Evolutionary conservation across 2,329 filamentous ascomycete genomes (phyloP).

Genomic region (Pseudomassariella vexata): DNA sequence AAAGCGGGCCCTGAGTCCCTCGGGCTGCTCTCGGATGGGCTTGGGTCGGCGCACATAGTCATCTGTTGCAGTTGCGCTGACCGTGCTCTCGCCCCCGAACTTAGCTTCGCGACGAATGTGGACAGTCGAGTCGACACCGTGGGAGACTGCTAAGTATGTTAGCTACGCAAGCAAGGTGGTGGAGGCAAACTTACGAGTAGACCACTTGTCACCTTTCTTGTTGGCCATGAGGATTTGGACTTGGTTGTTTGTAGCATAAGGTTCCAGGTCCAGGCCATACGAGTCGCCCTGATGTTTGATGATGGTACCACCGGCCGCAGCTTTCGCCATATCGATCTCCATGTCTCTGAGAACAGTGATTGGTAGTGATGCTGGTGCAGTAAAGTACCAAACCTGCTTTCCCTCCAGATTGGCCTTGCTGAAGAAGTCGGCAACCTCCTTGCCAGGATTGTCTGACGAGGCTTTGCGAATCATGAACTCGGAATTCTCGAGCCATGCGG

Average conservation of each 20-base stretch:
- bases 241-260: constrained; percentile 40
- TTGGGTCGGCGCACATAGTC: constrained; percentile 40
- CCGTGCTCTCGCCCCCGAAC: constrained; percentile 37
- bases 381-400: constrained; percentile 79
- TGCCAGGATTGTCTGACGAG: constrained; percentile 30
- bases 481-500: constrained; percentile 40
- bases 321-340: constrained; percentile 52
- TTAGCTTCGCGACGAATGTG: constrained; percentile 60
- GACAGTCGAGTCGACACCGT: constrained; percentile 51
- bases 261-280: constrained; percentile 54
- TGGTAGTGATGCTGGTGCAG: constrained; percentile 63
- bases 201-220: constrained; percentile 47
- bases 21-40: constrained; percentile 57
- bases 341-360: constrained; percentile 61
- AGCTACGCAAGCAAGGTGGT: constrained; percentile 14
- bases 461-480: constrained; percentile 50
- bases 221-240: constrained; percentile 58
- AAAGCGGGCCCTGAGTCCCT: constrained; percentile 61
- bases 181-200: constrained; percentile 38
- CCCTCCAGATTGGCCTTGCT: constrained; percentile 54
- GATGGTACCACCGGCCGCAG: constrained; percentile 44
- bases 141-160: constrained; percentile 27
- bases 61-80: constrained; percentile 31
- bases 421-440: constrained; percentile 49
- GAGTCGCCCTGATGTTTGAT: constrained; percentile 59